These are phyloP conservation scores for Hemileccinum impolitum DNA, from an alignment of 768 basidiomycete genomes.

Conservation along the genomic window DNA sequence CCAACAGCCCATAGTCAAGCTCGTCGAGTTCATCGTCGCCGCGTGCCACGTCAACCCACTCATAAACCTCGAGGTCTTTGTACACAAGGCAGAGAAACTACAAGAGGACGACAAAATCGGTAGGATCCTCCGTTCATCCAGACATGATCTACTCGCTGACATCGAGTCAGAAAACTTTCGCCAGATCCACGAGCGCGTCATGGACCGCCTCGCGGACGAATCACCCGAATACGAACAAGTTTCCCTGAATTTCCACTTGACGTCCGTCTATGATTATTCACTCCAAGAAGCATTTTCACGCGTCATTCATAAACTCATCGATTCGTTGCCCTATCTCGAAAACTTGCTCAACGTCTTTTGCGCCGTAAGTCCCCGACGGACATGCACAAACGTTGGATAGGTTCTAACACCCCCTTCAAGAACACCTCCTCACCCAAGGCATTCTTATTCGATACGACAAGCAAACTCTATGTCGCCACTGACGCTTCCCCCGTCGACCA, in stretches of 20 bases:
- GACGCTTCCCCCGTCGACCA: constrained; percentile 90
- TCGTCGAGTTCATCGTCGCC: constrained; percentile 77
- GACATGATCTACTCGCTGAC: neutral
- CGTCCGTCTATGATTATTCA: constrained; percentile 90
- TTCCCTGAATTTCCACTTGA: constrained; percentile 83
- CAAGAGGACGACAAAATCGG: constrained; percentile 90
- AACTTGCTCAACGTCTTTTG: constrained; percentile 85
- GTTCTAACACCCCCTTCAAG: constrained; percentile 36
- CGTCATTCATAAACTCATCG: constrained; percentile 83
- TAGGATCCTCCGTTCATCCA: constrained; percentile 31
- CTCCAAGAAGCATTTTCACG: constrained; percentile 90
- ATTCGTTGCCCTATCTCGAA: constrained; percentile 82
- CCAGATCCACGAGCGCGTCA: constrained; percentile 83
- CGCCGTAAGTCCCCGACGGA: constrained; percentile 43
- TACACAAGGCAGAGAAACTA: constrained; percentile 91
- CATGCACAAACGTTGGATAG: neutral
- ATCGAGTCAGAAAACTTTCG: constrained; percentile 75
- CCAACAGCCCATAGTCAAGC: constrained; percentile 76
- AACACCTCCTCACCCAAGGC: constrained; percentile 92
- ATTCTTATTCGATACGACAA: constrained; percentile 85
- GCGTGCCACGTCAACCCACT: constrained; percentile 73
- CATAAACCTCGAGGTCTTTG: constrained; percentile 85
- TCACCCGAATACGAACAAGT: constrained; percentile 74
- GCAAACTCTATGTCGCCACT: constrained; percentile 88
- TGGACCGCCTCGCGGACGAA: constrained; percentile 77